These are phyloP conservation scores for Penicillium fimorum DNA, from an alignment of 495 filamentous ascomycete species.

Conservation along the genomic window DNA sequence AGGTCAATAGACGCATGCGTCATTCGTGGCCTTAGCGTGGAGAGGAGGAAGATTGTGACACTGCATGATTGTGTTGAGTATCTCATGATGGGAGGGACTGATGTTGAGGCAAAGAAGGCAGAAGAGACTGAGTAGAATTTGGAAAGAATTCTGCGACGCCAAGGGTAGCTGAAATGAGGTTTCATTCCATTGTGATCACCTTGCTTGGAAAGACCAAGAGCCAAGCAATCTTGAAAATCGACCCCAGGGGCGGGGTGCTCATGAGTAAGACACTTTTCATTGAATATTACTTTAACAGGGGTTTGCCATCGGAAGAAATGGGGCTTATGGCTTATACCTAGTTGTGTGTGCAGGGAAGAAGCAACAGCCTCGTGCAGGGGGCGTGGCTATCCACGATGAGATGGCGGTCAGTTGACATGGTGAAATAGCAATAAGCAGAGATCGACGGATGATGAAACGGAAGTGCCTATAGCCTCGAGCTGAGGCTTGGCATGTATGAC, in stretches of 20 bases:
- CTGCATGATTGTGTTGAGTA: constrained; percentile 7
- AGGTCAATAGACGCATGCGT: constrained; percentile 23
- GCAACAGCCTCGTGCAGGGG: neutral
- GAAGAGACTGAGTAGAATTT: neutral
- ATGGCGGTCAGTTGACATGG: neutral
- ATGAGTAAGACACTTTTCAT: neutral
- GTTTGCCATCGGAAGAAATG: neutral
- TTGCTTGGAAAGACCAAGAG: neutral
- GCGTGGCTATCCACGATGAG: neutral
- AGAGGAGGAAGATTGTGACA: neutral
- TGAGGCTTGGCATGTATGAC: neutral
- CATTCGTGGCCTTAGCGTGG: constrained; percentile 8
- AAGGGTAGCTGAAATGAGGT: neutral
- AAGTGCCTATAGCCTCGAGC: neutral
- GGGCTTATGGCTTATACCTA: too few species aligned
- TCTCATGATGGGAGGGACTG: constrained; percentile 1
- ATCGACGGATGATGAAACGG: constrained; percentile 10
- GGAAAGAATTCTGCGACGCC: neutral
- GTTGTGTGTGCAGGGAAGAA: neutral
- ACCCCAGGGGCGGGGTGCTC: neutral
- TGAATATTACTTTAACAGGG: neutral
- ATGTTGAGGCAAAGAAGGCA: neutral
- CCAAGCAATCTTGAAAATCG: neutral
- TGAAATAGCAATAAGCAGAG: neutral
- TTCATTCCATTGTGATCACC: neutral